Conservation (phyloP, 257 asterid genomes). For the Eustoma russellianum region DNA sequence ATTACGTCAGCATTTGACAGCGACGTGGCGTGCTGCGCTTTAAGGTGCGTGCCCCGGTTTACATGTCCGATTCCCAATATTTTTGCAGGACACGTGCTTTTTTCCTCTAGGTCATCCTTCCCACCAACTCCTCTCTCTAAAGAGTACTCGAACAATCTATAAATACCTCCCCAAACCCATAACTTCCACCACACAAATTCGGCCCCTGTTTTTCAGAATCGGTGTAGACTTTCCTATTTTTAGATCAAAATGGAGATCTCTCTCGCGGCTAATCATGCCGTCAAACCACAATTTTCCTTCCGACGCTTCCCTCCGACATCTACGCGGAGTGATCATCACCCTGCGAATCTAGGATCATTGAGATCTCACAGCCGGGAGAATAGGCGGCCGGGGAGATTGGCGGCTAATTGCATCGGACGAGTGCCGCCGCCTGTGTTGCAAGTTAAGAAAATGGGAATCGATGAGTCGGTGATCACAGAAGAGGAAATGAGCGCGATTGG, state of each 20-base stretch:
- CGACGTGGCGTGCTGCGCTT: neutral
- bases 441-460: conserved; percentile 3
- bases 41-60: conserved; percentile 3
- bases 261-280: neutral
- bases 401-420: conserved; percentile 25
- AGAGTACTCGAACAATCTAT: too few species aligned
- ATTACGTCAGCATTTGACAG: conserved; percentile 3
- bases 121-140: too few species aligned
- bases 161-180: neutral
- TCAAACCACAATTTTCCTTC: neutral
- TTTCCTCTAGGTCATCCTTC: too few species aligned
- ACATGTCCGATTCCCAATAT: too few species aligned
- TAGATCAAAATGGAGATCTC: conserved; percentile 4
- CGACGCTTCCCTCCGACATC: neutral
- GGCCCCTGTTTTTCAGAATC: neutral
- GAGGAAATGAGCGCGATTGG: conserved; percentile 32
- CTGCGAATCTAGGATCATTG: neutral
- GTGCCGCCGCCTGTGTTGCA: conserved; percentile 17
- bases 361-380: neutral
- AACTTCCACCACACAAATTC: too few species aligned
- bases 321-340: neutral
- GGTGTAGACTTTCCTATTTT: too few species aligned
- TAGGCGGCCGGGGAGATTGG: neutral
- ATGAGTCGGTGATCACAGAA: conserved; percentile 15
- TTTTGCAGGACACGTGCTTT: too few species aligned